These are phyloP conservation scores for Rhizopus microsporus DNA, from an alignment of 371 early-diverging fungal species.

Conservation along the genomic window DNA sequence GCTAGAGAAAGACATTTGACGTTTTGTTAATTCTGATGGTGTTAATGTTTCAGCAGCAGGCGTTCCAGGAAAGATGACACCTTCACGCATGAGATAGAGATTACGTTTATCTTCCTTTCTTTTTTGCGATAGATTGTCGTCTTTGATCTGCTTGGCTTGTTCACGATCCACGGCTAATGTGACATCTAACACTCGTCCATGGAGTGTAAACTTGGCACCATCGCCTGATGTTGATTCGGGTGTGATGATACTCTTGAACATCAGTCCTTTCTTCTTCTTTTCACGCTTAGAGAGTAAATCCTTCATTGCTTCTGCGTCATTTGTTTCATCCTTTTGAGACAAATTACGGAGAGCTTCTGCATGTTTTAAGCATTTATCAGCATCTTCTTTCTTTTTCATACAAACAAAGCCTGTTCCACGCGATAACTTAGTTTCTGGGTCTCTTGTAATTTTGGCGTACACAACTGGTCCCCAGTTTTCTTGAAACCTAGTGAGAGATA, in stretches of 20 bases:
- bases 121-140: conserved; percentile 61
- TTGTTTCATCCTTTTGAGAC: conserved; percentile 42
- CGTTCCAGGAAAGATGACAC: conserved; percentile 86
- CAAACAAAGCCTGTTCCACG: conserved; percentile 94
- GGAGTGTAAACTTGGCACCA: conserved; percentile 69
- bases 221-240: conserved; percentile 66
- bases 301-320: conserved; percentile 31
- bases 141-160: conserved; percentile 68
- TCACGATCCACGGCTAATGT: conserved; percentile 76
- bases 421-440: conserved; percentile 77
- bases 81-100: conserved; percentile 74
- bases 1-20: conserved; percentile 73
- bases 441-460: conserved; percentile 84
- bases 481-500: conserved; percentile 41
- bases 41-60: conserved; percentile 74
- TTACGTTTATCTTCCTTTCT: conserved; percentile 81
- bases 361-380: conserved; percentile 71
- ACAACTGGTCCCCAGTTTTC: conserved; percentile 73
- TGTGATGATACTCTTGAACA: conserved; percentile 64
- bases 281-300: conserved; percentile 44
- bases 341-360: conserved; percentile 61
- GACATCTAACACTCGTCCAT: conserved; percentile 82
- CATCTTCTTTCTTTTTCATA: conserved; percentile 73
- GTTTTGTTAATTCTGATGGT: conserved; percentile 73
- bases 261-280: conserved; percentile 59